phyloP scores from a whole-genome alignment of 2,329 filamentous ascomycete genomes.

The Stachybotrys chartarum region DNA sequence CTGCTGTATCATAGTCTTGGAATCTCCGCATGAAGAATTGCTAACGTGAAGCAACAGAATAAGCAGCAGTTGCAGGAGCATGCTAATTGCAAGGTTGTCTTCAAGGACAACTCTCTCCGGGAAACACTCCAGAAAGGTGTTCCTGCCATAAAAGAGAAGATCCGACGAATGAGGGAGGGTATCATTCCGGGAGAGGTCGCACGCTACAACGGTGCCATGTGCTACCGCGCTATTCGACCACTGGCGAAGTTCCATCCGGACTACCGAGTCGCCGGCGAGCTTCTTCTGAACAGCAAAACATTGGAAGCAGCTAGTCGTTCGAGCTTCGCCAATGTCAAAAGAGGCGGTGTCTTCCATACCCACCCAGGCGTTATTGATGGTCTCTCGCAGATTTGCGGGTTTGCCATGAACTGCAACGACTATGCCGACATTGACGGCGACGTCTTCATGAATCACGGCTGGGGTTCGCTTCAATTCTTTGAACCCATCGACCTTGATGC shows the following conservation, averaged over 20 bases:
- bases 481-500: conserved; percentile 38
- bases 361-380: conserved; percentile 5
- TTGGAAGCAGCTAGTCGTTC: background rate
- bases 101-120: background rate
- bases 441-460: conserved; percentile 51
- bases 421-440: conserved; percentile 45
- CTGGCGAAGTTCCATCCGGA: conserved; percentile 3
- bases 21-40: background rate
- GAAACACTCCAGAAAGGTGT: background rate
- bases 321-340: conserved; percentile 4
- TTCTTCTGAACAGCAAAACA: conserved; percentile 3
- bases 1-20: background rate
- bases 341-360: conserved; percentile 4
- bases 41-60: background rate
- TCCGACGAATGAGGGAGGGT: conserved; percentile 1
- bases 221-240: conserved; percentile 5
- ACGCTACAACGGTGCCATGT: conserved; percentile 4
- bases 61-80: conserved; percentile 2
- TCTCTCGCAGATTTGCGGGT: conserved; percentile 27
- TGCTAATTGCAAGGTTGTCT: conserved; percentile 4
- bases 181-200: background rate
- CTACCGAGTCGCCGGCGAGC: conserved; percentile 1
- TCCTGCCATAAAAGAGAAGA: conserved; percentile 1
- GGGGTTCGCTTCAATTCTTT: conserved; percentile 43
- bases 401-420: conserved; percentile 50